A percentile compares a stretch with the other conserved stretches of the same genome.
Evolutionary conservation across 352 stramenopile species (phyloP).

Genomic region (Phytophthora europaea): DNA sequence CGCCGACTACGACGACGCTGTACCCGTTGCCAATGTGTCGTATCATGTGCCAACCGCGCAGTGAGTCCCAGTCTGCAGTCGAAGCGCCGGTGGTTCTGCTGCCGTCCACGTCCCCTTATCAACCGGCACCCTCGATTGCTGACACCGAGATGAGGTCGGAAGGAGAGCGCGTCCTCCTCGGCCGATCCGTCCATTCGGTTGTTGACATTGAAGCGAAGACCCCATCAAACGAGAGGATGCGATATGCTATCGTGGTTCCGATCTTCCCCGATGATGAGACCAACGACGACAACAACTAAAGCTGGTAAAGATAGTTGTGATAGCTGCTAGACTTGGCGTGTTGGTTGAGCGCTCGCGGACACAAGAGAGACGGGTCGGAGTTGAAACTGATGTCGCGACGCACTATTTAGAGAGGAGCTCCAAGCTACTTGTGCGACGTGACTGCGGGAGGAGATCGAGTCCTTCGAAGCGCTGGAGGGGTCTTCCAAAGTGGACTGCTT

Average conservation of each 20-base stretch:
- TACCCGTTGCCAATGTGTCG: conserved; percentile 47
- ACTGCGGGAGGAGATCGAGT: conserved; percentile 5
- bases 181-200: conserved; percentile 28
- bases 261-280: conserved; percentile 31
- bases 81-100: conserved; percentile 33
- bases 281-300: conserved; percentile 13
- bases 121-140: conserved; percentile 2
- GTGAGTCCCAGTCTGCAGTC: neutral
- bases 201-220: conserved; percentile 12
- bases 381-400: conserved; percentile 35
- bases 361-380: neutral
- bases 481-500: conserved; percentile 5
- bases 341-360: neutral
- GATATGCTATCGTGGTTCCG: conserved; percentile 21
- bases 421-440: neutral
- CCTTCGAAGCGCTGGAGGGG: neutral
- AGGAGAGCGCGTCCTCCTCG: conserved; percentile 14
- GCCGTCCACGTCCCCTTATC: conserved; percentile 35
- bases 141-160: neutral
- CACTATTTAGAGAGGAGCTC: conserved; percentile 28
- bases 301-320: conserved; percentile 9
- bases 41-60: conserved; percentile 35
- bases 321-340: conserved; percentile 1
- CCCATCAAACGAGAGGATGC: neutral
- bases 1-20: conserved; percentile 21